phyloP scores from a whole-genome alignment of 2,329 filamentous ascomycete genomes.

The Fusarium stilboides region DNA sequence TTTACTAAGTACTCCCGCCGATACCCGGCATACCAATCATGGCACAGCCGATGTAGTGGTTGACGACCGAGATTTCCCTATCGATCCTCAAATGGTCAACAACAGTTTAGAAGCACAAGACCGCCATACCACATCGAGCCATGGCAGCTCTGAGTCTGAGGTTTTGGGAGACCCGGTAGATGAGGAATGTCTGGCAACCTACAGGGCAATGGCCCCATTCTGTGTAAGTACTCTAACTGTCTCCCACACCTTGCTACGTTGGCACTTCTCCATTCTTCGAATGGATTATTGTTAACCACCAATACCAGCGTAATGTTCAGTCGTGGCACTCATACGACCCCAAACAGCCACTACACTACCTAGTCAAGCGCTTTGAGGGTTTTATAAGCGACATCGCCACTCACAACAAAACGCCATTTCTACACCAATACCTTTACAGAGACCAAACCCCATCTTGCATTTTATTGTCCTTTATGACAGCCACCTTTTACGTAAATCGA shows the following conservation, averaged over 20 bases:
- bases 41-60: too few species aligned
- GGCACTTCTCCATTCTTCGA: background rate
- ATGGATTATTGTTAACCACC: background rate
- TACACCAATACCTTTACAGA: background rate
- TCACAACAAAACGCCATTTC: background rate
- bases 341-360: background rate
- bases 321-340: background rate
- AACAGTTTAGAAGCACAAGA: background rate
- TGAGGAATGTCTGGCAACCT: background rate
- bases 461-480: background rate
- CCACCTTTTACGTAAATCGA: background rate
- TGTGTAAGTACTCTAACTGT: background rate
- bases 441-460: background rate
- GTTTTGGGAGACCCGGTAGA: background rate
- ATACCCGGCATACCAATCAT: too few species aligned
- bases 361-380: background rate
- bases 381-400: background rate
- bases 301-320: background rate
- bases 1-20: too few species aligned
- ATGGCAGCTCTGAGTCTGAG: background rate
- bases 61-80: too few species aligned
- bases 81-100: too few species aligned
- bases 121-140: background rate
- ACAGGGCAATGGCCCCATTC: background rate
- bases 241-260: background rate